Evolutionary conservation across 805 yeast species (phyloP).

Genomic region (Lipomyces lipofer): DNA sequence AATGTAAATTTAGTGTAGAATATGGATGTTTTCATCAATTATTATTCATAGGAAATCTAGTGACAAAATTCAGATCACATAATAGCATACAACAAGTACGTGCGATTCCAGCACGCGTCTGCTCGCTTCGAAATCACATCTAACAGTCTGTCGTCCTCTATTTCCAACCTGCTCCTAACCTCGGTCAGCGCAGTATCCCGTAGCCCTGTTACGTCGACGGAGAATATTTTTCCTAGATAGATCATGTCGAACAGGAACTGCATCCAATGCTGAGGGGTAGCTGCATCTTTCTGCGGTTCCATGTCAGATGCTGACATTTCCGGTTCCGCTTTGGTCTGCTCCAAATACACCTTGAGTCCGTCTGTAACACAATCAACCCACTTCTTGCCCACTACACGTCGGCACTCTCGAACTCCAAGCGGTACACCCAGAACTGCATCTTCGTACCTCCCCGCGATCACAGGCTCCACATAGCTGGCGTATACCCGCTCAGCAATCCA

Average conservation of each 20-base stretch:
- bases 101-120: slow-evolving; percentile 23
- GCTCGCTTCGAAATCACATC: slow-evolving; percentile 14
- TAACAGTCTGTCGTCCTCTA: not conserved
- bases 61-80: slow-evolving; percentile 2
- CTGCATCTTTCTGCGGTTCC: not conserved
- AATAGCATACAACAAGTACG: slow-evolving; percentile 22
- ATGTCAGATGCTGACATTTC: not conserved
- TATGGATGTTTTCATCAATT: not conserved
- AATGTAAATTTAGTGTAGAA: not conserved
- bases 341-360: slow-evolving; percentile 2
- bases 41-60: not conserved
- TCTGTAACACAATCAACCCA: slow-evolving; percentile 14
- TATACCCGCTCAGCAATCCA: slow-evolving; percentile 18
- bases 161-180: not conserved
- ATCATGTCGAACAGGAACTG: slow-evolving; percentile 25
- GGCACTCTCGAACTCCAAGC: slow-evolving; percentile 17
- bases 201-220: not conserved
- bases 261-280: slow-evolving; percentile 16
- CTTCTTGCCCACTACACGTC: slow-evolving; percentile 14
- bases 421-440: slow-evolving; percentile 19
- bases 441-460: slow-evolving; percentile 10
- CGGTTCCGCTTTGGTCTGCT: too few species aligned
- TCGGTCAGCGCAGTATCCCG: slow-evolving; percentile 1
- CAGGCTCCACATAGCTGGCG: slow-evolving; percentile 12
- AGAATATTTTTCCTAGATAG: slow-evolving; percentile 15